phyloP scores from a whole-genome alignment of 148 eudicot species.

The Talinum fruticosum region DNA sequence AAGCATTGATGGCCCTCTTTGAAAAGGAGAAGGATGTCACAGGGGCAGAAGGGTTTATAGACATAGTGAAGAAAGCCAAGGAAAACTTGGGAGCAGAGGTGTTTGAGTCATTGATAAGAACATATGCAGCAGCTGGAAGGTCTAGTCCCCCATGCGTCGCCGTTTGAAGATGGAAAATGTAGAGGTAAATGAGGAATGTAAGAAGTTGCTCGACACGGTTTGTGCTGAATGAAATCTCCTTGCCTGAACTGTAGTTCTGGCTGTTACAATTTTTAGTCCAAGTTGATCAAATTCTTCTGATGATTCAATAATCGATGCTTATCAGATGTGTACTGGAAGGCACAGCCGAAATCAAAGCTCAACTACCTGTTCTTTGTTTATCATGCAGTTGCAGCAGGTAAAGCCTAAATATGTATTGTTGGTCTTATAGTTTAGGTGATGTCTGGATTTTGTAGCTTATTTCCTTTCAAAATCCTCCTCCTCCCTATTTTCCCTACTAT shows the following conservation, averaged over 20 bases:
- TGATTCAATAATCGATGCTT: slow-evolving; percentile 10
- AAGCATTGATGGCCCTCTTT: slow-evolving; percentile 54
- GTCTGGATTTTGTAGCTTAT: neutral
- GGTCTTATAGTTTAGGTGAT: neutral
- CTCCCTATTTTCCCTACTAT: too few species aligned
- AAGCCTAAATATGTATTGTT: neutral
- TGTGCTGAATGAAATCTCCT: slow-evolving; percentile 35
- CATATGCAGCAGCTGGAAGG: slow-evolving; percentile 66
- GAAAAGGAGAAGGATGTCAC: slow-evolving; percentile 76
- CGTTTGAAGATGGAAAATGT: slow-evolving; percentile 89
- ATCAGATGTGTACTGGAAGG: neutral
- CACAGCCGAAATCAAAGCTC: neutral
- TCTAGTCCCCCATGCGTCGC: slow-evolving; percentile 58
- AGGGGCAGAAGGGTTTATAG: slow-evolving; percentile 73
- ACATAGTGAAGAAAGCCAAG: slow-evolving; percentile 45
- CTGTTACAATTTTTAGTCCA: neutral
- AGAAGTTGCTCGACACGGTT: slow-evolving; percentile 57
- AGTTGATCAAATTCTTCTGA: slow-evolving; percentile 4
- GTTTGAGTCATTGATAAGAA: slow-evolving; percentile 65
- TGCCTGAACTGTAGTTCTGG: neutral
- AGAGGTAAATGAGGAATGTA: slow-evolving; percentile 67
- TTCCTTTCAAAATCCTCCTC: neutral
- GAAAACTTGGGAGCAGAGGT: slow-evolving; percentile 47
- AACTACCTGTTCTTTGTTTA: neutral
- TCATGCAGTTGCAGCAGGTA: neutral